phyloP scores from a whole-genome alignment of 2,329 filamentous ascomycete genomes.

The Clonostachys chloroleuca region DNA sequence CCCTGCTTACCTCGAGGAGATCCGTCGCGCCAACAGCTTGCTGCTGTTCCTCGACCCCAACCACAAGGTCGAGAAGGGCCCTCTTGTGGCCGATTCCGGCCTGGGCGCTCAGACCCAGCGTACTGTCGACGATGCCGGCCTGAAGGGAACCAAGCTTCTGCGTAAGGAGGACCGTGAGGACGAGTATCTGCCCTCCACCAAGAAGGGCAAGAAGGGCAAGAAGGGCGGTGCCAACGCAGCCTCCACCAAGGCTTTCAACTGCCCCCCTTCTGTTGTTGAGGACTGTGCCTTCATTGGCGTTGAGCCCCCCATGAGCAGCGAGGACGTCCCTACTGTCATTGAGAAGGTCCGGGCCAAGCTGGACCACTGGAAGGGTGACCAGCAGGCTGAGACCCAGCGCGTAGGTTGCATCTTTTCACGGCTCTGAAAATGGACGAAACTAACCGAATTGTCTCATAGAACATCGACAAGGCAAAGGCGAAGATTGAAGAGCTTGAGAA shows the following conservation, averaged over 20 bases:
- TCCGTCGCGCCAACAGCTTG: conserved; percentile 80
- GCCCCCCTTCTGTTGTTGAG: conserved; percentile 88
- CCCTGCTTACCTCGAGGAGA: conserved; percentile 89
- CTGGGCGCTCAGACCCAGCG: conserved; percentile 76
- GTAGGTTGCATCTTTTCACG: conserved; percentile 45
- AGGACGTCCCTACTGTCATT: conserved; percentile 72
- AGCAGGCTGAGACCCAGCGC: conserved; percentile 83
- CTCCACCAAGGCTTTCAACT: conserved; percentile 64
- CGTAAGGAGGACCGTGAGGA: conserved; percentile 88
- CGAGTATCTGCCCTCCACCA: conserved; percentile 69
- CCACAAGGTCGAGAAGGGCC: conserved; percentile 61
- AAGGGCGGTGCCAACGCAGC: conserved; percentile 55
- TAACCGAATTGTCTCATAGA: conserved; percentile 49
- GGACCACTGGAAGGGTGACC: conserved; percentile 84
- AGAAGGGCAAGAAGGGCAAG: conserved; percentile 84
- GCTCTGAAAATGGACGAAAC: not conserved
- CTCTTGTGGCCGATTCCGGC: conserved; percentile 60
- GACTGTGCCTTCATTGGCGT: conserved; percentile 81
- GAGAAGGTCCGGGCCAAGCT: conserved; percentile 95
- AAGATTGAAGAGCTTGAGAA: conserved; percentile 85
- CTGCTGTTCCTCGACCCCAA: conserved; percentile 88
- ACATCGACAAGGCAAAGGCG: conserved; percentile 93
- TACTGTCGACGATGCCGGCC: conserved; percentile 75
- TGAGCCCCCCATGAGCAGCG: conserved; percentile 81
- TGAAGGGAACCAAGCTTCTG: conserved; percentile 80